A percentile compares a stretch with the other conserved stretches of the same genome.
Conservation (phyloP, 2,329 filamentous ascomycete genomes). For the Tricladium varicosporioides region DNA sequence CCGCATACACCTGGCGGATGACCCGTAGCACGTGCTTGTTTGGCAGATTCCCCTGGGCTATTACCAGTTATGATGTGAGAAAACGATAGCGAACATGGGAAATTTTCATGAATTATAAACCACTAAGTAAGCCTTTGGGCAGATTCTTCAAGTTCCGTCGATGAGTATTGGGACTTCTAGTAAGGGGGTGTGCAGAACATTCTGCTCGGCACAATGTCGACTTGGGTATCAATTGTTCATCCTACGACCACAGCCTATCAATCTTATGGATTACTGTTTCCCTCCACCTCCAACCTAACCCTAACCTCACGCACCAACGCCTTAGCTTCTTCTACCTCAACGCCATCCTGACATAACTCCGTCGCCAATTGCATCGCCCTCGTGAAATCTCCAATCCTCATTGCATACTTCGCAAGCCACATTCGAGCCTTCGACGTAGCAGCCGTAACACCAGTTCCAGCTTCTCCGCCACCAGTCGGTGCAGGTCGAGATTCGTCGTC, state of each 20-base stretch:
- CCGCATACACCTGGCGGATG: too few relatives aligned
- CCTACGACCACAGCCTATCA: background rate
- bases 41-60: too few relatives aligned
- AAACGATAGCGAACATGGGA: too few relatives aligned
- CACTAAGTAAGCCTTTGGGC: too few relatives aligned
- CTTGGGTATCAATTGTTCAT: background rate
- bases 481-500: slow-evolving; percentile 36
- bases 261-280: background rate
- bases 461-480: slow-evolving; percentile 37
- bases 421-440: slow-evolving; percentile 90
- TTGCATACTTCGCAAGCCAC: slow-evolving; percentile 86
- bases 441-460: slow-evolving; percentile 79
- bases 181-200: too few relatives aligned
- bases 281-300: slow-evolving; percentile 54
- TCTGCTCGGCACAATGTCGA: too few relatives aligned
- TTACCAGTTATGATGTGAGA: too few relatives aligned
- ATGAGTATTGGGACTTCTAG: too few relatives aligned
- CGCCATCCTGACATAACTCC: slow-evolving; percentile 91
- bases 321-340: slow-evolving; percentile 96
- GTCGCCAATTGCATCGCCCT: slow-evolving; percentile 79
- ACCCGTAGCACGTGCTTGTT: too few relatives aligned
- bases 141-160: too few relatives aligned
- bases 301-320: slow-evolving; percentile 84
- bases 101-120: too few relatives aligned
- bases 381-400: slow-evolving; percentile 71